phyloP scores from a whole-genome alignment of 169 alveolate genomes.

The Cryptosporidium felis region DNA sequence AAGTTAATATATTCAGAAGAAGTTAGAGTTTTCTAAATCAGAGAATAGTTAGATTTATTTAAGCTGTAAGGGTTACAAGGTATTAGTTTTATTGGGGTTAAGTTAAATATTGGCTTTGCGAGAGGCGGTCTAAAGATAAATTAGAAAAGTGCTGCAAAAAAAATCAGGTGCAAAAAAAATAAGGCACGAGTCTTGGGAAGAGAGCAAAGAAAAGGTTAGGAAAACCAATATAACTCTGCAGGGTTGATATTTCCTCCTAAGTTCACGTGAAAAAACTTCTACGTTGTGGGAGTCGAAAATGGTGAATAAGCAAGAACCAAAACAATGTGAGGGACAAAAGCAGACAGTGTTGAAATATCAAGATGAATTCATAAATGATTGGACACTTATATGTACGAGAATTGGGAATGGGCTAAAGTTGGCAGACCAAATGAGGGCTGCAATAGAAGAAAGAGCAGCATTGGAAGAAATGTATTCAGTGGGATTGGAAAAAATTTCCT shows the following conservation, averaged over 20 bases:
- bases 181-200: no score
- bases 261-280: no score
- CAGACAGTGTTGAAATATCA: not conserved
- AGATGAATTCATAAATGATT: constrained; percentile 49
- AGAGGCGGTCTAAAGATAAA: no score
- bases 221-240: not conserved
- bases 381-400: constrained; percentile 62
- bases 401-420: constrained; percentile 61
- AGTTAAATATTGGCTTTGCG: no score
- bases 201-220: not conserved
- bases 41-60: not conserved
- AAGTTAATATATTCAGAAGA: not conserved
- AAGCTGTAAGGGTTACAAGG: not conserved
- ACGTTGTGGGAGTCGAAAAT: not conserved
- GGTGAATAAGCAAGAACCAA: not conserved
- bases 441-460: constrained; percentile 52
- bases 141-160: no score
- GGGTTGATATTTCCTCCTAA: not conserved
- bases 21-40: not conserved
- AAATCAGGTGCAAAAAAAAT: no score
- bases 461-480: constrained; percentile 46
- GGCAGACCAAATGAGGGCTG: constrained; percentile 19
- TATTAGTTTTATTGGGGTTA: not conserved
- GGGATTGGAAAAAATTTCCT: constrained; percentile 53
- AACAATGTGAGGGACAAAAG: not conserved